phyloP scores from a whole-genome alignment of 148 eudicot genomes.

The Gaultheria prostrata region DNA sequence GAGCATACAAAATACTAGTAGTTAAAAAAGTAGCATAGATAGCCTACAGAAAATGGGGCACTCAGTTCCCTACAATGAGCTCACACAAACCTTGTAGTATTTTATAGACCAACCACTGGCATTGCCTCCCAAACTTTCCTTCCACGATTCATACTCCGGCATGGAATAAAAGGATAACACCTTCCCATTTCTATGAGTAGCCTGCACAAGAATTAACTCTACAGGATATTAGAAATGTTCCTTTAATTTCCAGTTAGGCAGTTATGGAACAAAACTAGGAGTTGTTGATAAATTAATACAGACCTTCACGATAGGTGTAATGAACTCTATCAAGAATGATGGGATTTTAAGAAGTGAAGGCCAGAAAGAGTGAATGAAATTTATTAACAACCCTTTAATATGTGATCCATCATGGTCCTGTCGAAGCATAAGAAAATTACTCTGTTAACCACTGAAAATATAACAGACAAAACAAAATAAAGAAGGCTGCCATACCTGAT shows the following conservation, averaged over 20 bases:
- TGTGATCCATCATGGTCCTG: slow-evolving; percentile 99
- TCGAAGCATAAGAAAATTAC: slow-evolving; percentile 1
- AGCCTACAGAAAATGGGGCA: background rate
- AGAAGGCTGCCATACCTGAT: slow-evolving; percentile 62
- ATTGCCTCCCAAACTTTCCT: slow-evolving; percentile 41
- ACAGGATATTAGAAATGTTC: background rate
- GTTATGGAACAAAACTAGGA: background rate
- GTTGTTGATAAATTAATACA: background rate
- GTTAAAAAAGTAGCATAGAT: background rate
- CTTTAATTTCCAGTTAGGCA: background rate
- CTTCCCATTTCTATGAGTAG: slow-evolving; percentile 42
- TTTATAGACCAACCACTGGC: slow-evolving; percentile 71
- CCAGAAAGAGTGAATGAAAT: slow-evolving; percentile 94
- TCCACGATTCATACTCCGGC: slow-evolving; percentile 87
- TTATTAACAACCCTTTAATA: slow-evolving; percentile 85
- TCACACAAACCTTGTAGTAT: slow-evolving; percentile 77
- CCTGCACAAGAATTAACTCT: slow-evolving; percentile 38
- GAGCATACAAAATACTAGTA: background rate
- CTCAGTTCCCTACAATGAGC: background rate
- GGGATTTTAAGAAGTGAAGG: slow-evolving; percentile 83
- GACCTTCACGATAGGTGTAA: slow-evolving; percentile 94
- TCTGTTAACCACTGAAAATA: background rate
- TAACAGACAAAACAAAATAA: background rate
- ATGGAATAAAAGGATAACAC: slow-evolving; percentile 64
- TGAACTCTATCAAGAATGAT: slow-evolving; percentile 74